Percentiles rank a stretch among this genome's conserved stretches.
Evolutionary conservation across 2,329 filamentous ascomycete species (phyloP).

Genomic region (Pyricularia pennisetigena): DNA sequence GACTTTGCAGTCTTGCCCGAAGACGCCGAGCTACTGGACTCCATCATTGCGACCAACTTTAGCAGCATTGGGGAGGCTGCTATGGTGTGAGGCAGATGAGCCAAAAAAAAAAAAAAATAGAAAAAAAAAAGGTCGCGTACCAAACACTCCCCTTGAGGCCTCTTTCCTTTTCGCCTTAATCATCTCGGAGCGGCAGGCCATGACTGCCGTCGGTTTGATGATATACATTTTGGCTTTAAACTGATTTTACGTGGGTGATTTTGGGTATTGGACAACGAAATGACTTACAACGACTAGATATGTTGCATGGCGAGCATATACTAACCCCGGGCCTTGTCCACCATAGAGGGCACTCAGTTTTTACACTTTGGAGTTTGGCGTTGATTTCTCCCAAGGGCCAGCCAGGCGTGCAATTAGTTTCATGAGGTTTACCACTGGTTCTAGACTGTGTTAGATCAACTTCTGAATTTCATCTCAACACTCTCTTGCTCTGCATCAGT

Average conservation of each 20-base stretch:
- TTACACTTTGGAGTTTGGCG: not conserved
- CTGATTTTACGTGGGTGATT: not conserved
- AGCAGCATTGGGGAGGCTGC: slow-evolving; percentile 3
- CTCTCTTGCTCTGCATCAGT: too few relatives aligned
- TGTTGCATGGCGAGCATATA: not conserved
- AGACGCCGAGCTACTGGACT: slow-evolving; percentile 26
- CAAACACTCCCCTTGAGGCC: not conserved
- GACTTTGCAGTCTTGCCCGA: slow-evolving; percentile 21
- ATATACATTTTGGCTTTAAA: not conserved
- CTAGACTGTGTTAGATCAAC: too few relatives aligned
- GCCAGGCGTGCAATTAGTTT: too few relatives aligned
- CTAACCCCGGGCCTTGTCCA: not conserved
- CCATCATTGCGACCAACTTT: slow-evolving; percentile 30
- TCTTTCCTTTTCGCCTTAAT: not conserved
- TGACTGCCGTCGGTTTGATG: too few relatives aligned
- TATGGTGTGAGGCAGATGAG: not conserved
- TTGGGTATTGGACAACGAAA: not conserved
- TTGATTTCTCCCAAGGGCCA: not conserved
- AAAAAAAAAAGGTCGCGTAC: not conserved
- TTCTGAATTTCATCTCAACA: too few relatives aligned
- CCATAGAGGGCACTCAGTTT: not conserved
- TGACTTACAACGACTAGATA: not conserved
- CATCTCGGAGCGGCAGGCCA: too few relatives aligned
- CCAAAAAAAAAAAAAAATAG: too few relatives aligned
- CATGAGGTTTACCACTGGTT: too few relatives aligned